Conservation (phyloP, 495 filamentous ascomycete genomes). For the Talaromyces borbonicus region DNA sequence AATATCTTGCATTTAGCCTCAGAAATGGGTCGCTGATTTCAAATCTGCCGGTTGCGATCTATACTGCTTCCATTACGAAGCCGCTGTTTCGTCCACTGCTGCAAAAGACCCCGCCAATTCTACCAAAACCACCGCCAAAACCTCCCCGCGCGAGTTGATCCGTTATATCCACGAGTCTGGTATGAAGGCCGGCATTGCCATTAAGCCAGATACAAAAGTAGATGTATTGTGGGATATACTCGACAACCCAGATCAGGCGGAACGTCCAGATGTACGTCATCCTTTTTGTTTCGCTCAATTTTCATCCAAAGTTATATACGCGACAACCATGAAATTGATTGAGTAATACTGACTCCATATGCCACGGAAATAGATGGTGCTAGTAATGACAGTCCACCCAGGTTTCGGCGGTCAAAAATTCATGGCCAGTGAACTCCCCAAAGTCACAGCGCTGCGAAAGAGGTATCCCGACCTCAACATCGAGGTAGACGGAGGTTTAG, state of each 20-base stretch:
- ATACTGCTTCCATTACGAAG: conserved; percentile 99
- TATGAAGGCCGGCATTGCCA: conserved; percentile 87
- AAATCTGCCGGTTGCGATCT: conserved; percentile 88
- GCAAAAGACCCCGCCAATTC: conserved; percentile 65
- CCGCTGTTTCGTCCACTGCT: conserved; percentile 74
- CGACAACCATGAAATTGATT: not conserved
- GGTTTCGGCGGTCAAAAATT: conserved; percentile 98
- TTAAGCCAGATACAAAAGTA: conserved; percentile 86
- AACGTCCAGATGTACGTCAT: conserved; percentile 69
- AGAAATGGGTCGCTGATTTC: conserved; percentile 96
- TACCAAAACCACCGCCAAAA: conserved; percentile 44
- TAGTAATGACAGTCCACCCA: conserved; percentile 97
- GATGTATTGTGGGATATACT: conserved; percentile 88
- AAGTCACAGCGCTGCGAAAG: conserved; percentile 72
- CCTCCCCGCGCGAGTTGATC: conserved; percentile 76
- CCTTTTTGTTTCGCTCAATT: conserved; percentile 4
- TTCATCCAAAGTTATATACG: not conserved
- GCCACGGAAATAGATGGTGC: conserved; percentile 64
- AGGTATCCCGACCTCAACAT: conserved; percentile 89
- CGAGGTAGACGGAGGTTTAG: conserved; percentile 91
- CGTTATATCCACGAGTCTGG: conserved; percentile 78
- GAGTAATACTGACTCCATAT: too few species aligned
- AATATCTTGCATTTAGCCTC: too few species aligned
- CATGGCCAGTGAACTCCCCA: conserved; percentile 90
- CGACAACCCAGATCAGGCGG: conserved; percentile 55